Evolutionary conservation across 164 flowering plant genomes (phyloP), one percentile per base, ranked within the genome.

Genomic region (Magnolia changhungtana): DNA sequence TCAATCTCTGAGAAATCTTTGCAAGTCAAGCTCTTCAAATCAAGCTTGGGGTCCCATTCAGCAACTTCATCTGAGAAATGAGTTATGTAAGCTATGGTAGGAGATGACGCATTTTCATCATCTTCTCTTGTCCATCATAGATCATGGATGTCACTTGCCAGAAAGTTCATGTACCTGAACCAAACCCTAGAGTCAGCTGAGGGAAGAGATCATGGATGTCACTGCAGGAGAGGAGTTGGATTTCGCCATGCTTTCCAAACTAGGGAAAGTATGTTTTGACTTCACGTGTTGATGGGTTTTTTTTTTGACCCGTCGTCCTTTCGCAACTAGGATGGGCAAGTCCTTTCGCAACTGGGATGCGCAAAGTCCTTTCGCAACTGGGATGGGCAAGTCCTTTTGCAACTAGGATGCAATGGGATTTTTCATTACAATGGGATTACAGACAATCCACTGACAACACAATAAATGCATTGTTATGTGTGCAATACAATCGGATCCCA

Each of bases 61-160:
- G 89, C 84, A 85, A 84, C 29, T 75, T 86, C 71, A 20, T 92
- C 86, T 81, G 14, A 85, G 71, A 88, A 77, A 83, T 80, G 81
- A 86, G 65, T 85, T 91, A 19, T 81, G 76, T 58, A 88, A 58
- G 52, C 86, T 93, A 8, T 97, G 97, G 3, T 79, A 86, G 55
- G 97, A 93, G 75, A 88, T 95, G 98, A 95, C 78, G n/a, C n/a
- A n/a, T n/a, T n/a, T n/a, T n/a, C n/a, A n/a, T n/a, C 55, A 59
- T 0, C 88, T 93, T 18, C 87, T 95, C 11, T n/a, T 81, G 8
- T 78, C 87, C 0, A 86, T 92, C 72, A 90, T 95, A 31, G n/a
- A n/a, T n/a, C n/a, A n/a, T n/a, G n/a, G n/a, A n/a, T n/a, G n/a
- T n/a, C n/a, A 29, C 16, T 1, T 83, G 76, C 0, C 80, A n/a